Conservation (phyloP, 768 basidiomycete genomes). For the Xanthoconium purpureum region DNA sequence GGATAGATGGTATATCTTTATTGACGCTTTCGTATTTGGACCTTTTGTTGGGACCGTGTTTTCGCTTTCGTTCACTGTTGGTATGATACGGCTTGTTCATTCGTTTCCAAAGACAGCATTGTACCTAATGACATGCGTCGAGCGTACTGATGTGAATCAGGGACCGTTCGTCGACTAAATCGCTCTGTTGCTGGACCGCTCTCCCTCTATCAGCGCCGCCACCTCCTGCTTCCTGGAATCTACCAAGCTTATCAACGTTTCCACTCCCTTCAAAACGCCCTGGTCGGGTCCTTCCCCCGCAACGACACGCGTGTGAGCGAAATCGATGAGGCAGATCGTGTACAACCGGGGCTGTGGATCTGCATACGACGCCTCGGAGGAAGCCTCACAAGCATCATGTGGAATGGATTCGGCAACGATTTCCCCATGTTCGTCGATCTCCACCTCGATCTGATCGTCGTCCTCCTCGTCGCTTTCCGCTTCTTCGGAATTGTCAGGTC, state of each 20-base stretch:
- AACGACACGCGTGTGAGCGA: slow-evolving; percentile 77
- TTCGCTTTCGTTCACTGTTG: no score
- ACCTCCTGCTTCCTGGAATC: slow-evolving; percentile 54
- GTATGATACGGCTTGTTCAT: background rate
- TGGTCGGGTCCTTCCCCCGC: slow-evolving; percentile 75
- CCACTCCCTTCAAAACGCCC: slow-evolving; percentile 72
- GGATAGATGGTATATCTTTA: slow-evolving; percentile 6
- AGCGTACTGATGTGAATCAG: background rate
- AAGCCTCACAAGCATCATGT: slow-evolving; percentile 17
- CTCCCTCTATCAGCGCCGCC: background rate
- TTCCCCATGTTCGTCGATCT: slow-evolving; percentile 29
- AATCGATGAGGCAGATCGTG: slow-evolving; percentile 84
- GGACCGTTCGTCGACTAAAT: background rate
- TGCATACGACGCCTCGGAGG: slow-evolving; percentile 37
- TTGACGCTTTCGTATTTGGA: background rate
- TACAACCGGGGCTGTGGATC: slow-evolving; percentile 32
- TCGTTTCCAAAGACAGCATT: background rate
- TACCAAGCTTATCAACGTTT: slow-evolving; percentile 61
- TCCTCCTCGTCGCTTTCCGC: slow-evolving; percentile 36
- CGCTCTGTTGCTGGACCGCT: background rate
- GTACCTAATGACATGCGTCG: background rate
- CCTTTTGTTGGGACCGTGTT: background rate
- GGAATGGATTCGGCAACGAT: slow-evolving; percentile 22
- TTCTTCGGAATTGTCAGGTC: slow-evolving; percentile 8
- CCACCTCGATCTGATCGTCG: slow-evolving; percentile 39